Base-by-base conservation (phyloP, 768 basidiomycete species). In the Tulasnella sp. region DNA sequence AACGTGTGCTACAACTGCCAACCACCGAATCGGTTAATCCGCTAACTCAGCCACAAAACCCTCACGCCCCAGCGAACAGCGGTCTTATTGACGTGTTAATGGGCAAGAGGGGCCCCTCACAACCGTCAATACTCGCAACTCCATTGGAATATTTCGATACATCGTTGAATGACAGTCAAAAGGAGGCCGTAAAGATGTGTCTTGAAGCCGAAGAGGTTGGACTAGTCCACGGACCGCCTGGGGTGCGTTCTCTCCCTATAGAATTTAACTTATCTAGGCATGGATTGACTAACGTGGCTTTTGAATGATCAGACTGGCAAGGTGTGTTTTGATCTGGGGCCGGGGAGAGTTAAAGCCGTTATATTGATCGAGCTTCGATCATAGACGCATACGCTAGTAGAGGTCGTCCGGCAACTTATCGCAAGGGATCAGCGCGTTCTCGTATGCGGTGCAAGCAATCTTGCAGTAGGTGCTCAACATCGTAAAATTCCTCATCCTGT, bases 171-270 rank as follows among this genome's bases (percentile, higher is more conserved):
- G 72, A 76, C 0, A 89, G 87, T 65, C 96, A 99, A 68, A 83
- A 84, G 68, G 76, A 80, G 11, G 95, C 94, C 0, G 81, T 98
- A 30, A 75, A 72, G 53, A 93, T 96, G 67, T 85, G 85, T n/a
- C 70, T 99, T 4, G 81, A 81, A 63, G 81, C 88, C 0, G 77
- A 79, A 3, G 85, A 95, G 68, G 80, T 97, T 0, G 90, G 89
- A 0, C 90, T 91, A 65, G 92, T 99, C 24, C 94, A 98, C 67
- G 96, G 96, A 0, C 96, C 96, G n/a, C 96, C 96, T 62, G 95
- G 95, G 19, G 65, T 66, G 51, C 41, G 64, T 44, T 3, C 15
- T 26, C 32, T 8, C 19, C 5, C 19, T n/a, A 19, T 48, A 27
- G 7, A 48, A 7, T n/a, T 19, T 19, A 19, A 5, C 45, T n/a